These are phyloP conservation scores for Lomentospora prolificans DNA, from an alignment of 2,329 filamentous ascomycete genomes.

Conservation along the genomic window DNA sequence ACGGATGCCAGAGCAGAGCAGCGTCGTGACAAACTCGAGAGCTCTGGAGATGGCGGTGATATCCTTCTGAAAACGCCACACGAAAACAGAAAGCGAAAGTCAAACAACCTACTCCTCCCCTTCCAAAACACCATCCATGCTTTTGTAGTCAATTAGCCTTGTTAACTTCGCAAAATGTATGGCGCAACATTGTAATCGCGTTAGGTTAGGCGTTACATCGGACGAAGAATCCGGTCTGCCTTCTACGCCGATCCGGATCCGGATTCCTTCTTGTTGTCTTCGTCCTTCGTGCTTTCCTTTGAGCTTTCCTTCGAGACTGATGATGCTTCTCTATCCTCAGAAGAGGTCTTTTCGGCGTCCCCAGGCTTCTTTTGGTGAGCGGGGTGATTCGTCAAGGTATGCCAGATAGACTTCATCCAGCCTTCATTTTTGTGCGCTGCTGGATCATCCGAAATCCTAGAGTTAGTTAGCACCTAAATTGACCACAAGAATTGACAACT, in stretches of 20 bases:
- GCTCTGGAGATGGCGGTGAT: background rate
- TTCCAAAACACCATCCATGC: constrained; percentile 7
- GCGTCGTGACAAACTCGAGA: background rate
- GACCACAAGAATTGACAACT: background rate
- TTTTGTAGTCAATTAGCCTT: background rate
- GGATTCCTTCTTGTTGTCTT: constrained; percentile 1
- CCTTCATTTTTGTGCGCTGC: constrained; percentile 69
- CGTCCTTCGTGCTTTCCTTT: background rate
- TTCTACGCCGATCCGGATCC: constrained; percentile 4
- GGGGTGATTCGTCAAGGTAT: constrained; percentile 73
- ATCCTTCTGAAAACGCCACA: constrained; percentile 5
- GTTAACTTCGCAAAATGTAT: background rate
- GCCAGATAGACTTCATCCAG: constrained; percentile 89
- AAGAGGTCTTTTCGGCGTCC: constrained; percentile 17
- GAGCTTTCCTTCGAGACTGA: constrained; percentile 13
- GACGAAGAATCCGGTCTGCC: too few relatives aligned
- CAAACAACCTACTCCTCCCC: background rate
- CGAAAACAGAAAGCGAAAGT: background rate
- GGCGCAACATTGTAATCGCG: background rate
- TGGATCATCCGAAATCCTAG: constrained; percentile 17
- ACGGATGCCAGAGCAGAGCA: background rate
- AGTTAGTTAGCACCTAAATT: constrained; percentile 1
- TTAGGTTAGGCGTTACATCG: background rate
- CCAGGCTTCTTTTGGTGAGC: constrained; percentile 33
- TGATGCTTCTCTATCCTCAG: constrained; percentile 14